A percentile compares a stretch with the other conserved stretches of the same genome.
phyloP scores from a whole-genome alignment of 140 eudicot species.

The Flaveria floridana region DNA sequence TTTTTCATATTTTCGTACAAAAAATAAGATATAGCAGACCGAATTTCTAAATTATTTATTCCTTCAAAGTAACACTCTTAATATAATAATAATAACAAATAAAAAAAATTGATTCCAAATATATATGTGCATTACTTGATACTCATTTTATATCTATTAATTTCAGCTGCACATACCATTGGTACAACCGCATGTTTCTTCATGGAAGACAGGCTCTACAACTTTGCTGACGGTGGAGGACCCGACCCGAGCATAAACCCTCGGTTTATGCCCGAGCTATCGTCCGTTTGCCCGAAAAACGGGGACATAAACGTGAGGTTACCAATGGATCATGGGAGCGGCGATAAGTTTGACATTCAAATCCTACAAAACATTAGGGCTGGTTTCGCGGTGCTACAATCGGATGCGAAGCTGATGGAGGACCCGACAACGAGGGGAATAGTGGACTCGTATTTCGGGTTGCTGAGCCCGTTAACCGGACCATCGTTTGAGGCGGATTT shows the following conservation, averaged over 20 bases:
- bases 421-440: conserved; percentile 50
- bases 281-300: conserved; percentile 45
- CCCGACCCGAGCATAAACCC: conserved; percentile 67
- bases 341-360: conserved; percentile 46
- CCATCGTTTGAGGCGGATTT: conserved; percentile 66
- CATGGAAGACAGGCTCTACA: conserved; percentile 62
- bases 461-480: conserved; percentile 35
- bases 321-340: conserved; percentile 61
- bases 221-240: conserved; percentile 37
- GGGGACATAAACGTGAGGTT: conserved; percentile 48
- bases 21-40: not conserved
- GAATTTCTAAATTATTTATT: too few relatives aligned
- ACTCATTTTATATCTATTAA: not conserved
- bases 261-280: conserved; percentile 49
- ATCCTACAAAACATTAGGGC: conserved; percentile 52
- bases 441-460: conserved; percentile 57
- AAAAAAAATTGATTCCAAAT: not conserved
- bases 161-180: conserved; percentile 76
- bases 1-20: not conserved
- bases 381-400: conserved; percentile 62
- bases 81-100: not conserved
- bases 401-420: conserved; percentile 62
- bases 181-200: conserved; percentile 89
- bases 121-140: not conserved
- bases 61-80: not conserved